Evolutionary conservation across 2,329 filamentous ascomycete genomes (phyloP), one percentile per base, ranked within the genome.

Genomic region (Daldinia eschscholtzii): DNA sequence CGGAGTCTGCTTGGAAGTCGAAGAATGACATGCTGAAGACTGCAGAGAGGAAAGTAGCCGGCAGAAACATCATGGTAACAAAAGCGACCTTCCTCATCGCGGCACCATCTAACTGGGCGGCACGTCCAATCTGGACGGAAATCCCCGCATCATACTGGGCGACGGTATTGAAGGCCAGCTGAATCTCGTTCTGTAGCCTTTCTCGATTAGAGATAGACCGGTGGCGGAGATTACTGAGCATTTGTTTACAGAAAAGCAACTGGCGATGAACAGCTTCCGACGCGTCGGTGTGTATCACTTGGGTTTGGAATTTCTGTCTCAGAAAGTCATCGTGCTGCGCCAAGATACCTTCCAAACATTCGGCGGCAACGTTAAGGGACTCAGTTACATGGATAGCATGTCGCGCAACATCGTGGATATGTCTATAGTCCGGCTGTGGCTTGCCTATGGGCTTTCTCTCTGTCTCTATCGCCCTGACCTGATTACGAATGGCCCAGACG

Each of bases 111-210:
- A 66, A 66, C n/a, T 81, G 79, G 0, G 83, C 78, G 0, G 81
- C 80, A 9, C 75, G 76, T 0, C 80, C 80, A 7, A 86, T 82
- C 7, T 79, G 58, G 1, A 85, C 77, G 0, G 82, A 80, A 0
- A 78, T 72, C 0, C 71, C 65, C 0, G 82, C 76, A 55, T 85
- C 82, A 39, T 81, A 74, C 67, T 84, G 82, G 0, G 82, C 79
- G 0, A 84, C 81, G 0, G 72, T 78, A 68, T 85, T 82, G 74
- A 83, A 86, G 0, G 80, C 73, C 67, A 91, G 79, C 64, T 89
- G 77, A 77, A 90, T 81, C 83, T 90, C 76, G 79, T 89, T 77
- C 76, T 85, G 57, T 74, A 91, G 79, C 65, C 88, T 70, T 13
- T 81, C 77, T 12, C 80, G 78, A 72, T 82, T 84, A 0, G 83